These are phyloP conservation scores for Hypoxylon sp. DNA, from an alignment of 2,329 filamentous ascomycete genomes.

Conservation along the genomic window DNA sequence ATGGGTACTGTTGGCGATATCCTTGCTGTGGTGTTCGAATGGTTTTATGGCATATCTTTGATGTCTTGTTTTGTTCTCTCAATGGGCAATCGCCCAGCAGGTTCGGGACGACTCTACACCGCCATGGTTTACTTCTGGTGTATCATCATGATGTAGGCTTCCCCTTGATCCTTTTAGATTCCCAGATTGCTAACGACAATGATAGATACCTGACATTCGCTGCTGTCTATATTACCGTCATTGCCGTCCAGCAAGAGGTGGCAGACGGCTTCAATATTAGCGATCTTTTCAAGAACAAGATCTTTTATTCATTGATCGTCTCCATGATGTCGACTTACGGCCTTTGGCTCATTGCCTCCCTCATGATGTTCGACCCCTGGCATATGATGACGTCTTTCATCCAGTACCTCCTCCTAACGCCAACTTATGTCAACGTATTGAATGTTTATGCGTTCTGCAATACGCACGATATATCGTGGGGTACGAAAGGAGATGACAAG, in stretches of 20 bases:
- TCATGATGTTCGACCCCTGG: constrained; percentile 98
- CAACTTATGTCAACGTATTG: constrained; percentile 97
- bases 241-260: constrained; percentile 81
- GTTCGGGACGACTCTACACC: constrained; percentile 93
- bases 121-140: constrained; percentile 99
- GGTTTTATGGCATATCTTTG: constrained; percentile 91
- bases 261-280: constrained; percentile 73
- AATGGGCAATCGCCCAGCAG: constrained; percentile 93
- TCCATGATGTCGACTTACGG: constrained; percentile 92
- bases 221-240: constrained; percentile 92
- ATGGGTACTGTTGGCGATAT: constrained; percentile 82
- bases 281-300: constrained; percentile 83
- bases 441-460: constrained; percentile 99
- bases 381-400: constrained; percentile 97
- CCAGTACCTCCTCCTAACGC: constrained; percentile 94
- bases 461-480: constrained; percentile 97
- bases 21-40: constrained; percentile 91
- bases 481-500: constrained; percentile 98
- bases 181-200: constrained; percentile 43
- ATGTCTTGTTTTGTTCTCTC: constrained; percentile 96
- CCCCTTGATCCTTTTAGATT: not conserved
- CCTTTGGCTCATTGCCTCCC: constrained; percentile 89
- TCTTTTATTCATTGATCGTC: constrained; percentile 94
- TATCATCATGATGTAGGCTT: constrained; percentile 85
- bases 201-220: constrained; percentile 89